Evolutionary conservation across 1,139 yeast species (phyloP).

Genomic region (Saccharomyces pastorianus): DNA sequence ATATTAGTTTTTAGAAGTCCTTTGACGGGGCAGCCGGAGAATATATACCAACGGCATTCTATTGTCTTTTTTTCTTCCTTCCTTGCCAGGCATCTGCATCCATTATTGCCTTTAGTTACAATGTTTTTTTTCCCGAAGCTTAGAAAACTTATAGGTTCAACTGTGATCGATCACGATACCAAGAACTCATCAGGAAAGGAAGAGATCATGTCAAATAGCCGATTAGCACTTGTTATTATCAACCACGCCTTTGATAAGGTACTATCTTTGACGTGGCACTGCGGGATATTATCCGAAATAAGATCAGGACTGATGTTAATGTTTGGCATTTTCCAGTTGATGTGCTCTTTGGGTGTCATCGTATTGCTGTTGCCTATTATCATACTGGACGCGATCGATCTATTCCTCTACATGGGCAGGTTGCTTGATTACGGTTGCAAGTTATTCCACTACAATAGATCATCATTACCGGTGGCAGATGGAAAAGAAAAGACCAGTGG

Average conservation of each 20-base stretch:
- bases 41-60: neutral
- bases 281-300: neutral
- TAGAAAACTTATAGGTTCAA: neutral
- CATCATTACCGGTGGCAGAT: neutral
- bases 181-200: neutral
- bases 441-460: neutral
- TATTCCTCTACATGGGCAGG: conserved; percentile 4
- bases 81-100: neutral
- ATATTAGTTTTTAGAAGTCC: neutral
- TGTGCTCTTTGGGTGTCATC: conserved; percentile 1
- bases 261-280: neutral
- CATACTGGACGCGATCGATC: conserved; percentile 7
- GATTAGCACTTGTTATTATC: neutral
- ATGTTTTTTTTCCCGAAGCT: neutral
- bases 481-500: neutral
- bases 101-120: neutral
- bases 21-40: neutral
- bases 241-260: neutral
- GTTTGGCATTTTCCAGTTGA: conserved; percentile 1
- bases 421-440: conserved; percentile 2
- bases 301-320: neutral
- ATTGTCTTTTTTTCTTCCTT: neutral
- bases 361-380: conserved; percentile 7
- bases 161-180: neutral
- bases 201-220: neutral